phyloP scores from a whole-genome alignment of 2,329 filamentous ascomycete species.

The Elsinoe necatrix region DNA sequence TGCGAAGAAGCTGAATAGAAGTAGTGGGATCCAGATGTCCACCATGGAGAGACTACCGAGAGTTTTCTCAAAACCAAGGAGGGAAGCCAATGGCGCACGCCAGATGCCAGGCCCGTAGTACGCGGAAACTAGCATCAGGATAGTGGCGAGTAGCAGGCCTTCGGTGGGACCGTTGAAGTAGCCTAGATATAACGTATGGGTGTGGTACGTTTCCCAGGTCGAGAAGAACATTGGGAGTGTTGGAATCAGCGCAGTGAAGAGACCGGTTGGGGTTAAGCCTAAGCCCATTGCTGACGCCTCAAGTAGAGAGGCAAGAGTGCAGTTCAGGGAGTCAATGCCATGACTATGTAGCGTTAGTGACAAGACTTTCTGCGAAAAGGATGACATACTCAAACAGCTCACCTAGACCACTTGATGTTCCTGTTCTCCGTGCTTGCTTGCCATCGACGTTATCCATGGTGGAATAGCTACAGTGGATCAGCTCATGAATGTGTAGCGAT shows the following conservation, averaged over 20 bases:
- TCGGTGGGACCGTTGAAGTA: slow-evolving; percentile 97
- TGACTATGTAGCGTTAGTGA: slow-evolving; percentile 45
- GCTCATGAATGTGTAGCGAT: slow-evolving; percentile 27
- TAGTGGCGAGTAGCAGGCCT: slow-evolving; percentile 79
- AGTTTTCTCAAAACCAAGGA: slow-evolving; percentile 54
- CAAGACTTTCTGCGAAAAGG: slow-evolving; percentile 21
- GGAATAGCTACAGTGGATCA: slow-evolving; percentile 49
- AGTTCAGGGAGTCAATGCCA: slow-evolving; percentile 96
- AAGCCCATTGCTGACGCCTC: slow-evolving; percentile 91
- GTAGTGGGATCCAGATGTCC: slow-evolving; percentile 72
- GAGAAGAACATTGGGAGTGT: slow-evolving; percentile 99
- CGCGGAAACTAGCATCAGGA: slow-evolving; percentile 78
- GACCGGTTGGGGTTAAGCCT: slow-evolving; percentile 72
- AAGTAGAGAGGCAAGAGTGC: slow-evolving; percentile 81
- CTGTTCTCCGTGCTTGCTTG: slow-evolving; percentile 90
- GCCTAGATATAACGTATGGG: slow-evolving; percentile 90
- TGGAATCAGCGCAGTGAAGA: slow-evolving; percentile 84
- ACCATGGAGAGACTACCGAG: slow-evolving; percentile 67
- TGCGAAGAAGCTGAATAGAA: slow-evolving; percentile 39
- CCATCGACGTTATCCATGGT: slow-evolving; percentile 99
- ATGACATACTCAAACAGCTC: slow-evolving; percentile 77
- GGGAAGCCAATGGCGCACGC: slow-evolving; percentile 62
- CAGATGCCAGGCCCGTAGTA: slow-evolving; percentile 84
- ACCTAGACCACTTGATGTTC: slow-evolving; percentile 86
- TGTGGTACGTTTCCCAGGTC: slow-evolving; percentile 99